Conservation (phyloP, 2,329 filamentous ascomycete genomes). For the Sporothrix protearum region DNA sequence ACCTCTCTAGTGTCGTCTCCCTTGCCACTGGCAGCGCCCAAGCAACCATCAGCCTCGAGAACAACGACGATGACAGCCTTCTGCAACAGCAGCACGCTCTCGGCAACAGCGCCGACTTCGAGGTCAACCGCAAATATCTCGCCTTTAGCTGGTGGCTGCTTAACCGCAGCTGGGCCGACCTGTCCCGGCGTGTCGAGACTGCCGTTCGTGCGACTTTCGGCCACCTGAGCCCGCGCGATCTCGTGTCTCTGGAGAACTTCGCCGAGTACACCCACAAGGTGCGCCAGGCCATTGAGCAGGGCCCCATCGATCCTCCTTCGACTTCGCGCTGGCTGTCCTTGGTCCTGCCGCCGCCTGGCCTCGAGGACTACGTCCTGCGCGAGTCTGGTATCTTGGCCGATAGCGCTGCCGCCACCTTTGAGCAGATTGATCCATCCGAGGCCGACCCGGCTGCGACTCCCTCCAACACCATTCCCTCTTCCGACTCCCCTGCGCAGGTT, state of each 20-base stretch:
- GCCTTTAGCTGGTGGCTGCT: constrained; percentile 98
- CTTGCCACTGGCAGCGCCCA: constrained; percentile 72
- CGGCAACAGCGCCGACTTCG: constrained; percentile 74
- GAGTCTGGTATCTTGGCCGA: constrained; percentile 75
- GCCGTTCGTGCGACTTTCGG: constrained; percentile 89
- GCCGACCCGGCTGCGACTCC: not conserved
- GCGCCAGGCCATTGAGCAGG: constrained; percentile 71
- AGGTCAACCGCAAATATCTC: constrained; percentile 90
- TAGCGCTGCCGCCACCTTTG: constrained; percentile 40
- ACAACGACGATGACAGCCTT: constrained; percentile 76
- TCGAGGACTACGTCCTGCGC: constrained; percentile 78
- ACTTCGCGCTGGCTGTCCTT: constrained; percentile 68
- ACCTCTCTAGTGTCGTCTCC: constrained; percentile 91
- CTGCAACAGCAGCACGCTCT: constrained; percentile 56
- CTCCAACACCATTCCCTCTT: not conserved
- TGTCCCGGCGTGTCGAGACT: constrained; percentile 76
- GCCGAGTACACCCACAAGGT: constrained; percentile 79
- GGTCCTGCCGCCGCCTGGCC: constrained; percentile 72
- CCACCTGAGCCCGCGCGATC: constrained; percentile 81
- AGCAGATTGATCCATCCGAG: constrained; percentile 25
- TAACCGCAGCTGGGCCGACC: constrained; percentile 80
- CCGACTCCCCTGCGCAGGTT: constrained; percentile 37
- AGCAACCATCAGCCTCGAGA: constrained; percentile 82
- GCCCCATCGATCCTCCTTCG: constrained; percentile 28
- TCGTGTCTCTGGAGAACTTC: constrained; percentile 76